A percentile compares a stretch with the other conserved stretches of the same genome.
phyloP scores from a whole-genome alignment of 768 basidiomycete species.

The Termitomyces sp. region DNA sequence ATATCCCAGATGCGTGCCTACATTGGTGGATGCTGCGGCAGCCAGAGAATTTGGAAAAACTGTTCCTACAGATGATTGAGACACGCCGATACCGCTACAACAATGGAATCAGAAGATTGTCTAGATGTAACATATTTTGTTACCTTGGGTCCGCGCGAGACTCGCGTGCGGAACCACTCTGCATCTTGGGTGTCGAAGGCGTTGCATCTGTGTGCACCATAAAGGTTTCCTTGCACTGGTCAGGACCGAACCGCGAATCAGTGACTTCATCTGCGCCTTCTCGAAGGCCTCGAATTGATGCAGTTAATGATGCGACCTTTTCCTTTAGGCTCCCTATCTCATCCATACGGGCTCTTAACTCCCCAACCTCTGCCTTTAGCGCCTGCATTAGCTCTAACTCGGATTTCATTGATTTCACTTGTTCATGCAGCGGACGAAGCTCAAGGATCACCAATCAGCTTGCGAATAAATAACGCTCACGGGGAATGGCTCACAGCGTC shows the following conservation, averaged over 20 bases:
- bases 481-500: constrained; percentile 25
- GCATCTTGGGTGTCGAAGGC: constrained; percentile 12
- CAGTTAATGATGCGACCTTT: constrained; percentile 30
- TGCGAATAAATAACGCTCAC: neutral
- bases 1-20: constrained; percentile 30
- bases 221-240: constrained; percentile 14
- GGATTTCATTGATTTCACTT: constrained; percentile 40
- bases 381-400: constrained; percentile 35
- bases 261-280: constrained; percentile 17
- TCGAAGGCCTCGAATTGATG: constrained; percentile 25
- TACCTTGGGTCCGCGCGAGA: constrained; percentile 5
- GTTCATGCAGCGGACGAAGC: constrained; percentile 49
- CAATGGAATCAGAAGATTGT: constrained; percentile 10
- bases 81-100: constrained; percentile 12
- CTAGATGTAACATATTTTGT: neutral
- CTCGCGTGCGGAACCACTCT: neutral
- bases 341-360: constrained; percentile 28
- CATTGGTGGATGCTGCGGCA: neutral
- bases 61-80: neutral
- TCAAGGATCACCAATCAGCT: constrained; percentile 16
- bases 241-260: constrained; percentile 18
- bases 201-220: neutral
- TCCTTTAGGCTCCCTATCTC: constrained; percentile 28
- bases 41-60: neutral
- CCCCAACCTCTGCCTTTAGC: constrained; percentile 28